Evolutionary conservation across 352 stramenopile species (phyloP).

Genomic region (Pythium oligandrum): DNA sequence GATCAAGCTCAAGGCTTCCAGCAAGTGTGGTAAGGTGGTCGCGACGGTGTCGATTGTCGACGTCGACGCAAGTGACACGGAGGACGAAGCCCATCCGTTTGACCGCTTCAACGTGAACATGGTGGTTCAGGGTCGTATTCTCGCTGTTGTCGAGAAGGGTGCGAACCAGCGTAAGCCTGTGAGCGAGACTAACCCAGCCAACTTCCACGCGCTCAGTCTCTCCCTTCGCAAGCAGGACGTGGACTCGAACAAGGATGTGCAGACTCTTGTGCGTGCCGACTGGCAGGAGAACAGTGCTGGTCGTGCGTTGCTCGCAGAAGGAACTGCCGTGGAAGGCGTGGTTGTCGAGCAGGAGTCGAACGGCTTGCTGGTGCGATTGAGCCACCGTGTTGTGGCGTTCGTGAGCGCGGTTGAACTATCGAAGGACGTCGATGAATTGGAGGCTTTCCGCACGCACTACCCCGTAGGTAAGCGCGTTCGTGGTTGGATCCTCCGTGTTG

Average conservation of each 20-base stretch:
- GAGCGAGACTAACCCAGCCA: constrained; percentile 65
- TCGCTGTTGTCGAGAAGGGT: constrained; percentile 67
- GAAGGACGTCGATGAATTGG: constrained; percentile 46
- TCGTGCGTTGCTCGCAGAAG: constrained; percentile 54
- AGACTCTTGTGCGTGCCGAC: constrained; percentile 58
- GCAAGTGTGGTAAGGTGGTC: constrained; percentile 73
- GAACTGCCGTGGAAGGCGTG: constrained; percentile 59
- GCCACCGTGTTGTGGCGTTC: constrained; percentile 63
- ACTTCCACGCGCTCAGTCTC: constrained; percentile 66
- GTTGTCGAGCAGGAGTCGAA: constrained; percentile 60
- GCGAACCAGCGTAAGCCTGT: constrained; percentile 85
- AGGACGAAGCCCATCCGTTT: constrained; percentile 66
- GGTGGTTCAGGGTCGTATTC: constrained; percentile 57
- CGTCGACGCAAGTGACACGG: constrained; percentile 40
- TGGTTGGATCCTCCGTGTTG: constrained; percentile 56
- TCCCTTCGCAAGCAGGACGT: constrained; percentile 63
- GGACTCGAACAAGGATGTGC: constrained; percentile 24
- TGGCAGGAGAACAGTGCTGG: constrained; percentile 71
- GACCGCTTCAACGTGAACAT: constrained; percentile 76
- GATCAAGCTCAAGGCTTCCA: constrained; percentile 71
- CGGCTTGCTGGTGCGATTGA: constrained; percentile 60
- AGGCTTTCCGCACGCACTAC: constrained; percentile 62
- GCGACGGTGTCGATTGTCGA: constrained; percentile 80
- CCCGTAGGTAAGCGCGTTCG: constrained; percentile 72
- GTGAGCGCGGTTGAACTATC: constrained; percentile 67